Percentiles rank a stretch among this genome's conserved stretches.
Evolutionary conservation across 805 yeast genomes (phyloP).

Genomic region (Hagleromyces aurorensis): DNA sequence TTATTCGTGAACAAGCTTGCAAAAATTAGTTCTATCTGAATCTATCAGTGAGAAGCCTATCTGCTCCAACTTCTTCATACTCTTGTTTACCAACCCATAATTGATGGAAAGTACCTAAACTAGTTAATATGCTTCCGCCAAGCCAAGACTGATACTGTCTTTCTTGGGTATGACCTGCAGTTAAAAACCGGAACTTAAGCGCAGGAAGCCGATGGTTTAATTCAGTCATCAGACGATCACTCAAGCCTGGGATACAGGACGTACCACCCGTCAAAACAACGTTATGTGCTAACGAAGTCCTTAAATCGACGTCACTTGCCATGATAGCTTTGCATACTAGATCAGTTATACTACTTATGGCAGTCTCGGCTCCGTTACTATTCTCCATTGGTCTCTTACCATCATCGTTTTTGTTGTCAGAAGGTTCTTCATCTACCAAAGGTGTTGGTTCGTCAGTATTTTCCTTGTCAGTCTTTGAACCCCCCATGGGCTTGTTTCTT

Average conservation of each 20-base stretch:
- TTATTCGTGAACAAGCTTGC: not conserved
- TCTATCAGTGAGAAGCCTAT: conserved; percentile 69
- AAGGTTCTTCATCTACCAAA: conserved; percentile 12
- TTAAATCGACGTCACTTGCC: conserved; percentile 66
- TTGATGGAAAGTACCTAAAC: conserved; percentile 91
- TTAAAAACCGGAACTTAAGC: conserved; percentile 72
- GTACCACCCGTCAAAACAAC: conserved; percentile 82
- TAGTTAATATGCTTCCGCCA: conserved; percentile 83
- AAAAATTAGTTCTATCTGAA: conserved; percentile 48
- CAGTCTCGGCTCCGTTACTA: conserved; percentile 6
- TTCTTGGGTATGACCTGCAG: conserved; percentile 71
- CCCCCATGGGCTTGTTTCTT: conserved; percentile 36
- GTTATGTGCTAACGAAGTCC: conserved; percentile 83
- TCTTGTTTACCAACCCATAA: conserved; percentile 87
- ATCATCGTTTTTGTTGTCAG: conserved; percentile 18
- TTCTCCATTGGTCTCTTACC: conserved; percentile 26
- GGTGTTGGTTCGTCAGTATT: conserved; percentile 26
- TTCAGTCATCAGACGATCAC: conserved; percentile 68
- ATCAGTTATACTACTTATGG: conserved; percentile 46
- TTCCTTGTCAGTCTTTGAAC: conserved; percentile 26
- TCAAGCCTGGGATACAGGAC: conserved; percentile 72
- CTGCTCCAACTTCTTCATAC: conserved; percentile 82
- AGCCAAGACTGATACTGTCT: conserved; percentile 81
- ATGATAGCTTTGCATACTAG: conserved; percentile 48
- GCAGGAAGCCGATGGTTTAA: conserved; percentile 69